Conservation (phyloP, 2,329 filamentous ascomycete genomes). For the Ophiocordyceps australis region DNA sequence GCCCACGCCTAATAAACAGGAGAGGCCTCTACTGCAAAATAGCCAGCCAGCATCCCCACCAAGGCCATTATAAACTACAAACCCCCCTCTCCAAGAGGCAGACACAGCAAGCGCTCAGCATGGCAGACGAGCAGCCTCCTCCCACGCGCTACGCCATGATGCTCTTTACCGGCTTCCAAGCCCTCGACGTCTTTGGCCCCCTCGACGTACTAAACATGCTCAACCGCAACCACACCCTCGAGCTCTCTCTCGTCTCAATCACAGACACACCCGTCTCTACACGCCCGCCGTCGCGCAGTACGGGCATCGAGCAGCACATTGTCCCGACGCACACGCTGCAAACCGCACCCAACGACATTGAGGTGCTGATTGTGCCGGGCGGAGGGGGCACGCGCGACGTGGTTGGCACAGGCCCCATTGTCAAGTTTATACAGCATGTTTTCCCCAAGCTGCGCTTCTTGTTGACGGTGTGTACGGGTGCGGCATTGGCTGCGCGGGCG, state of each 20-base stretch:
- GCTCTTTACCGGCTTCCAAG: slow-evolving; percentile 16
- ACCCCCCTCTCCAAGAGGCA: no score
- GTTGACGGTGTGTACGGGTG: slow-evolving; percentile 46
- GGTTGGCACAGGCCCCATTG: slow-evolving; percentile 7
- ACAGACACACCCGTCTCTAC: slow-evolving; percentile 12
- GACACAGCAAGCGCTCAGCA: no score
- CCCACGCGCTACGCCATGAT: slow-evolving; percentile 5
- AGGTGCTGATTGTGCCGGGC: slow-evolving; percentile 20
- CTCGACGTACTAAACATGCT: slow-evolving; percentile 14
- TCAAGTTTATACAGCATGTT: slow-evolving; percentile 20
- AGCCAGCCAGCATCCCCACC: no score
- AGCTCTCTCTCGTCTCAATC: slow-evolving; percentile 10
- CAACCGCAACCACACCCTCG: slow-evolving; percentile 5
- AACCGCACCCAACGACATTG: slow-evolving; percentile 13
- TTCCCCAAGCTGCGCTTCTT: slow-evolving; percentile 28
- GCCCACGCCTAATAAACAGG: no score
- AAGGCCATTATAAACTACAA: no score
- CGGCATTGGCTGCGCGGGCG: slow-evolving; percentile 30
- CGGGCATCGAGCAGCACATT: slow-evolving; percentile 11
- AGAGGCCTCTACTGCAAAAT: no score
- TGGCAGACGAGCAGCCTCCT: no score
- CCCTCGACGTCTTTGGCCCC: slow-evolving; percentile 21
- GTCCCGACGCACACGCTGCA: slow-evolving; percentile 18
- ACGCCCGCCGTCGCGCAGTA: slow-evolving; percentile 1
- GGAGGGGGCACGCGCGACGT: slow-evolving; percentile 13